Evolutionary conservation across 768 basidiomycete species (phyloP).

Genomic region (Trametes coccinea): DNA sequence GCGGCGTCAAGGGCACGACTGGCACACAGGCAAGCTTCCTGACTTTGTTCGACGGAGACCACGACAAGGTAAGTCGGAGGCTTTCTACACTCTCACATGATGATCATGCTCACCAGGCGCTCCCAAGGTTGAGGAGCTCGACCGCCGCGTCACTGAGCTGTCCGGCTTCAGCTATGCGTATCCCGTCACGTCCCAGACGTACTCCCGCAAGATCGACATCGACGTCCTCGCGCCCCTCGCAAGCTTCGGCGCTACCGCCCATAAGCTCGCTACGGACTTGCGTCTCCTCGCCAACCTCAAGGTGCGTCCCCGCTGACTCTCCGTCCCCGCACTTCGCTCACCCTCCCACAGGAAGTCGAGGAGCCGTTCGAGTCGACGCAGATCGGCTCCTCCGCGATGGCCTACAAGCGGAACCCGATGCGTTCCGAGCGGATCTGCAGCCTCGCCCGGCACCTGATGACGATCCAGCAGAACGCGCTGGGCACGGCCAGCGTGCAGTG

Average conservation of each 20-base stretch:
- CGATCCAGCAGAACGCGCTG: conserved; percentile 91
- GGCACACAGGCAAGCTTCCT: conserved; percentile 98
- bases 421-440: conserved; percentile 97
- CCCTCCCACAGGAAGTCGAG: conserved; percentile 75
- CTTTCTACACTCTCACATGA: neutral
- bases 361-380: conserved; percentile 99
- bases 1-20: conserved; percentile 99
- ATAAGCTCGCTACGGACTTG: conserved; percentile 97
- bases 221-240: conserved; percentile 91
- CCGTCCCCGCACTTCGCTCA: neutral
- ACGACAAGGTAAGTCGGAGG: conserved; percentile 65
- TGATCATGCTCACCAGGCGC: neutral
- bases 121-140: conserved; percentile 79
- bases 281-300: conserved; percentile 93
- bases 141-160: conserved; percentile 84
- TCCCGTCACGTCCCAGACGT: conserved; percentile 98
- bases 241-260: conserved; percentile 90
- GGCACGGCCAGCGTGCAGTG: conserved; percentile 96
- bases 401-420: conserved; percentile 99
- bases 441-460: conserved; percentile 94
- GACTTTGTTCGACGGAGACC: conserved; percentile 91
- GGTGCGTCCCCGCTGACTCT: conserved; percentile 35
- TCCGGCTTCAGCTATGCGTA: conserved; percentile 94
- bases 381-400: conserved; percentile 97
- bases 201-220: conserved; percentile 95